phyloP scores from a whole-genome alignment of 1,284 basidiomycete genomes.

The Apiotrichum siamense region DNA sequence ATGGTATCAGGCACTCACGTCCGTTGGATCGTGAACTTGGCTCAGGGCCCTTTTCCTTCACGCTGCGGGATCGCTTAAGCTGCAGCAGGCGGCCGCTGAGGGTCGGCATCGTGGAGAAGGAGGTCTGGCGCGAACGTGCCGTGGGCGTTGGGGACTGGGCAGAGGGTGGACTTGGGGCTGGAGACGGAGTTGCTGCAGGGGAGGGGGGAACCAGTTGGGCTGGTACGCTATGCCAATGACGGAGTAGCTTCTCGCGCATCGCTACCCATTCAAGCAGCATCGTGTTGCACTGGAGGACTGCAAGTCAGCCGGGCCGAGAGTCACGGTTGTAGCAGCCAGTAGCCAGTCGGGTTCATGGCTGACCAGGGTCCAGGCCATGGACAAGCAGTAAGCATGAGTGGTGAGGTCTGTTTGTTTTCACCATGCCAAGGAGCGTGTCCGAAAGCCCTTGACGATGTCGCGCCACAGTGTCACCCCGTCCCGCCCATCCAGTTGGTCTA shows the following conservation, averaged over 20 bases:
- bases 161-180: not conserved
- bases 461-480: too few species aligned
- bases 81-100: not conserved
- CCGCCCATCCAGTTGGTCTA: too few species aligned
- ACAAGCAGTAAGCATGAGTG: too few species aligned
- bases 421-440: too few species aligned
- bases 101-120: not conserved
- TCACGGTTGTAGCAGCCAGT: too few species aligned
- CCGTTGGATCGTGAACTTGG: not conserved
- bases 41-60: not conserved
- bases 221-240: not conserved
- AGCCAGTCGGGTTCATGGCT: too few species aligned
- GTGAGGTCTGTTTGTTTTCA: too few species aligned
- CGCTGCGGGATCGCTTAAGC: not conserved
- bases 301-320: not conserved
- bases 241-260: not conserved
- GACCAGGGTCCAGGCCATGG: too few species aligned
- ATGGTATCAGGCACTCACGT: not conserved
- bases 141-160: not conserved
- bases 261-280: constrained; percentile 2
- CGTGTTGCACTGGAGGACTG: not conserved
- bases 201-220: too few species aligned
- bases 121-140: not conserved
- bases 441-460: too few species aligned
- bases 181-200: too few species aligned